phyloP scores from a whole-genome alignment of 768 basidiomycete species.

The Psilocybe azurescens region DNA sequence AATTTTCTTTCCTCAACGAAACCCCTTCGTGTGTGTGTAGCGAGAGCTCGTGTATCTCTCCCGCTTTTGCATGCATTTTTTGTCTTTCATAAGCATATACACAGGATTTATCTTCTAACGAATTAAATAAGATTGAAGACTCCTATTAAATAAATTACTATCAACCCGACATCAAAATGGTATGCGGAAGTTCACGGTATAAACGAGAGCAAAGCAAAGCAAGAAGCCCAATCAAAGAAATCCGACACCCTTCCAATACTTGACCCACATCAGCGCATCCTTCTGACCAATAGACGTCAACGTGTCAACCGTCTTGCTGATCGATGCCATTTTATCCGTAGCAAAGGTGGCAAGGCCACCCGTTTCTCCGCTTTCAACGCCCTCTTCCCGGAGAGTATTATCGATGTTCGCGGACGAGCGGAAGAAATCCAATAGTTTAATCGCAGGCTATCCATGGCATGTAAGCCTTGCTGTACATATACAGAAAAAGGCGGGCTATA shows the following conservation, averaged over 20 bases:
- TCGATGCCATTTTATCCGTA: conserved; percentile 26
- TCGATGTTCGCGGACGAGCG: background rate
- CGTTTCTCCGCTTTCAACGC: conserved; percentile 1
- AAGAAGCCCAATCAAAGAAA: conserved; percentile 19
- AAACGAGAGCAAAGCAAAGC: background rate
- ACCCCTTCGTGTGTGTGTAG: too few relatives aligned
- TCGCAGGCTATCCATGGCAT: conserved; percentile 28
- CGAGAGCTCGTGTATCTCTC: too few relatives aligned
- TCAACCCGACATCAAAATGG: too few relatives aligned
- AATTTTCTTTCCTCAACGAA: too few relatives aligned
- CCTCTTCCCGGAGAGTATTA: conserved; percentile 17
- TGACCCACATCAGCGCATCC: conserved; percentile 34
- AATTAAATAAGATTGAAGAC: too few relatives aligned
- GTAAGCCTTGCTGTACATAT: background rate
- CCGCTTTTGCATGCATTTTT: too few relatives aligned
- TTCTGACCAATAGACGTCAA: conserved; percentile 23
- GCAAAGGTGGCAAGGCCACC: conserved; percentile 26
- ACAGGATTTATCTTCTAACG: too few relatives aligned
- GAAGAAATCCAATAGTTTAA: conserved; percentile 17
- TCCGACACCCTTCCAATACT: conserved; percentile 35
- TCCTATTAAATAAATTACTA: too few relatives aligned
- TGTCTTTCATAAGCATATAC: too few relatives aligned
- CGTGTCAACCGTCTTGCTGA: conserved; percentile 35
- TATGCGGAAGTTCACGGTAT: background rate
- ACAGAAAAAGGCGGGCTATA: background rate